phyloP scores from a whole-genome alignment of 2,329 filamentous ascomycete genomes.

The Apiospora phragmitis region DNA sequence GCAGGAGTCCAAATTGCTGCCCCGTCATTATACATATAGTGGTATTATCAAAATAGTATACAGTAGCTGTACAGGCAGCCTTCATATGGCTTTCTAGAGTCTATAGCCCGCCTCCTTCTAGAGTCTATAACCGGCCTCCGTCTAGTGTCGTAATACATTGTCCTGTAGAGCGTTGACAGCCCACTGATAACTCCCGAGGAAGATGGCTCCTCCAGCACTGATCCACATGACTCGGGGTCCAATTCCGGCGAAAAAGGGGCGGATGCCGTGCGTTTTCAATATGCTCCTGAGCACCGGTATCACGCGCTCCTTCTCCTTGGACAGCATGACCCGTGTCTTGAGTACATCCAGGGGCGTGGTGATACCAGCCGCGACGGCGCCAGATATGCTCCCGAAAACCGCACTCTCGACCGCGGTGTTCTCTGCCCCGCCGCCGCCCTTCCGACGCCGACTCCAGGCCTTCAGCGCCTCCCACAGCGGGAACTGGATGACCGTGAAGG shows the following conservation, averaged over 20 bases:
- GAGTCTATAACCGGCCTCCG: background rate
- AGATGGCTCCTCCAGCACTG: slow-evolving; percentile 89
- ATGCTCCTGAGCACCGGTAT: slow-evolving; percentile 64
- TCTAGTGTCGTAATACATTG: slow-evolving; percentile 13
- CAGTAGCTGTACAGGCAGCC: background rate
- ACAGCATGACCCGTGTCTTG: slow-evolving; percentile 96
- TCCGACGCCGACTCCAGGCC: slow-evolving; percentile 57
- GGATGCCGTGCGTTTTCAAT: slow-evolving; percentile 60
- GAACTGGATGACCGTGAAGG: slow-evolving; percentile 96
- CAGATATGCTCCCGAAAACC: slow-evolving; percentile 79
- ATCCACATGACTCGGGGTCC: slow-evolving; percentile 93
- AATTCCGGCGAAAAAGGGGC: slow-evolving; percentile 73
- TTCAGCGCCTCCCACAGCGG: slow-evolving; percentile 96
- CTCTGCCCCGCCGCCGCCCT: slow-evolving; percentile 36
- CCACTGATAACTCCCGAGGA: slow-evolving; percentile 91
- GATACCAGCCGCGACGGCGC: slow-evolving; percentile 80
- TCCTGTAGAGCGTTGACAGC: slow-evolving; percentile 71
- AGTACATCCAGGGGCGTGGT: slow-evolving; percentile 95
- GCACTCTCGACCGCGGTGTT: slow-evolving; percentile 78
- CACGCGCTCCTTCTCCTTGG: slow-evolving; percentile 64
- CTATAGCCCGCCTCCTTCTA: background rate
- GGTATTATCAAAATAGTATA: background rate
- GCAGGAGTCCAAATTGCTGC: background rate
- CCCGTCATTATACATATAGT: background rate
- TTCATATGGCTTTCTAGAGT: background rate